Evolutionary conservation across 371 early-diverging fungal species (phyloP).

Genomic region (Batrachochytrium dendrobatidis): DNA sequence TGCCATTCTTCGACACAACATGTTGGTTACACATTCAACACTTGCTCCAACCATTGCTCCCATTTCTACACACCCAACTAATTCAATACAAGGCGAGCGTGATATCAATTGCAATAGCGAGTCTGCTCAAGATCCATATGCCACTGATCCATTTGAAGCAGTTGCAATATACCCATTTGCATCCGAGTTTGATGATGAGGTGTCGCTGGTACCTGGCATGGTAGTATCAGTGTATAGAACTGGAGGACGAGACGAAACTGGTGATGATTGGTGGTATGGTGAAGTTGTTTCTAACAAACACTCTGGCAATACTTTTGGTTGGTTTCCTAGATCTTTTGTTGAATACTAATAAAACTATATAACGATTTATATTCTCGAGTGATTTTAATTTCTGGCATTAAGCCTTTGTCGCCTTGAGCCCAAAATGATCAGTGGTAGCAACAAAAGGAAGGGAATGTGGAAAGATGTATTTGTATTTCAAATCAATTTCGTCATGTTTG

Average conservation of each 20-base stretch:
- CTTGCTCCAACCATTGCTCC: background rate
- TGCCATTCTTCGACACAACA: background rate
- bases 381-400: no score
- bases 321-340: no score
- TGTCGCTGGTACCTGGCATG: background rate
- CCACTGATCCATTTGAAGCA: background rate
- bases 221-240: background rate
- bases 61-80: background rate
- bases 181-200: background rate
- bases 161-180: background rate
- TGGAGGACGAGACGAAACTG: background rate
- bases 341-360: no score
- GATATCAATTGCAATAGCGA: background rate
- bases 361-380: no score
- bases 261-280: constrained; percentile 2
- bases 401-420: no score
- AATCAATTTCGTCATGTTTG: no score
- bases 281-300: background rate
- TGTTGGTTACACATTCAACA: background rate
- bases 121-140: background rate
- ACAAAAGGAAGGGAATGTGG: no score
- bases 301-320: no score
- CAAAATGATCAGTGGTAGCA: no score
- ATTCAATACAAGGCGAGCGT: background rate
- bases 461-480: no score